Conservation (phyloP, 2,329 filamentous ascomycete genomes). For the Daldinia sp. region DNA sequence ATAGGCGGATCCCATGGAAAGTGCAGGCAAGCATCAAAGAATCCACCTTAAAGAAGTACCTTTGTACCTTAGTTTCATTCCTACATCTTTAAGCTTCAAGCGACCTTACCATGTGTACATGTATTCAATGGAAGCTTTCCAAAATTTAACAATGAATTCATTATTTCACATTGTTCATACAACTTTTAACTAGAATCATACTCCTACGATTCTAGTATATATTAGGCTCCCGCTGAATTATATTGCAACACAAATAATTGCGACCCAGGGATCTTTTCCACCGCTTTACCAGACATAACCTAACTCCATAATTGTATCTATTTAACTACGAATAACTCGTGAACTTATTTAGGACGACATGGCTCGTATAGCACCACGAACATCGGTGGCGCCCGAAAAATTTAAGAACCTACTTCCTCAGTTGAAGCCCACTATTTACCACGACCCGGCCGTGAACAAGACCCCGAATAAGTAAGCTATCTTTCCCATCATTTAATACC, state of each 20-base stretch:
- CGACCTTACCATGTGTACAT: no score
- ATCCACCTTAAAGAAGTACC: no score
- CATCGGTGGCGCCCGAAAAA: constrained; percentile 47
- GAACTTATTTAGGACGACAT: constrained; percentile 30
- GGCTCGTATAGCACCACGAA: constrained; percentile 43
- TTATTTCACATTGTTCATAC: neutral
- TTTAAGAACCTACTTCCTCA: constrained; percentile 46
- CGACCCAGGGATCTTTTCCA: no score
- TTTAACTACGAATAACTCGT: no score
- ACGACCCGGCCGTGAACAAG: constrained; percentile 44
- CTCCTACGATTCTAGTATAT: neutral
- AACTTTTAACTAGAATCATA: neutral
- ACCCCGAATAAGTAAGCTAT: constrained; percentile 44
- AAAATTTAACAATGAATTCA: neutral
- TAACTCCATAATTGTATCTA: neutral
- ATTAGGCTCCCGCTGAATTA: neutral
- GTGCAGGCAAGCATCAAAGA: no score
- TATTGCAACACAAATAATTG: neutral
- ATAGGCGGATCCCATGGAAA: no score
- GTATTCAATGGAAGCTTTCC: no score
- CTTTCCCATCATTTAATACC: neutral
- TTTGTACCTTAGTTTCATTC: no score
- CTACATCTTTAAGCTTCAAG: no score
- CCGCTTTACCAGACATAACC: no score
- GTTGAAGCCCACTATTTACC: constrained; percentile 47